Base-by-base conservation (phyloP, 1,284 basidiomycete species). In the Meira nashicola region DNA sequence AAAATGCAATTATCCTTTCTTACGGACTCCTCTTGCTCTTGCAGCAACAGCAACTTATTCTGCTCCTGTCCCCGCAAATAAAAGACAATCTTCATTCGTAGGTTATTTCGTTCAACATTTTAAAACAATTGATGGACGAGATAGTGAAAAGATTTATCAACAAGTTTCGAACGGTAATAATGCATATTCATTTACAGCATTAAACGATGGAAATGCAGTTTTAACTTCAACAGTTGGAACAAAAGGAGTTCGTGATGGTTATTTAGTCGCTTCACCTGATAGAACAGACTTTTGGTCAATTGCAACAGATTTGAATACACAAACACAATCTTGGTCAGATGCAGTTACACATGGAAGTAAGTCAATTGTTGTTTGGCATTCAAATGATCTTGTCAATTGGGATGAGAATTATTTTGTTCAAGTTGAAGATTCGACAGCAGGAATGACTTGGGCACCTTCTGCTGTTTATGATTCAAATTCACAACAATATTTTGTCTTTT, bases 291-390 rank as follows among this genome's bases (percentile, higher is more conserved):
- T 57, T 51, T 66, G 58, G 50, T 54, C 60, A 43, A 65, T 64
- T 43, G 64, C n/a, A 14, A 66, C 64, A 12, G 64, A 66, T 53
- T 53, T 66, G 17, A 59, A 64, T 47, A 63, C 53, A 4, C 59
- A 55, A 19, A 60, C 28, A 2, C 58, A 49, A 33, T 51, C 54
- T 0, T 64, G 61, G 28, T 40, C 55, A 17, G 63, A 62, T 41
- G 47, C 37, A 6, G 53, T 57, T 19, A 59, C 58, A 39, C 50
- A 50, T 44, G 47, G 64, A 17, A 60, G 39, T n/a, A 59, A 55
- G 10, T 44, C 41, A 8, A 56, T 66, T 1, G 44, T 58, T 14
- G 49, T 66, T 25, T 66, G 64, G 63, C 47, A 60, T 8, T 61
- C 60, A 15, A 44, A 44, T 25, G 62, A 56, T 40, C 46, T 66